Base-by-base conservation (phyloP, 2,329 filamentous ascomycete genomes). In the Penicillium sp. region DNA sequence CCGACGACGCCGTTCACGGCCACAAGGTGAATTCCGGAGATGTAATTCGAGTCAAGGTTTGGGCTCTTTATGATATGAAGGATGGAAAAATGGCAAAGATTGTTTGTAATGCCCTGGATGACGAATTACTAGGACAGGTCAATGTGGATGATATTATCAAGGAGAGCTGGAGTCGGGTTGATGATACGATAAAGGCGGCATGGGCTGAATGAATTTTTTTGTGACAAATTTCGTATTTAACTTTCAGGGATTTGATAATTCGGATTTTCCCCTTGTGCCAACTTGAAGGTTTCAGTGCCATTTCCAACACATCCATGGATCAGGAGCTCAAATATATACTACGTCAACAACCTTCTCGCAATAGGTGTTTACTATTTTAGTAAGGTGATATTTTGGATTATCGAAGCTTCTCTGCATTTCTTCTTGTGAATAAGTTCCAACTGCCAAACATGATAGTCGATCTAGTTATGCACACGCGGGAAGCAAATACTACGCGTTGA, bases 61-160 rank as follows among this genome's bases (percentile, higher is more conserved):
- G 50, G 50, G 50, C 50, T 33, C 7, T 40, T 17, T 52, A 52
- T n/a, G 45, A 52, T 21, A 52, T 52, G 44, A 18, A 23, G 7
- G 40, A 39, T 10, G 50, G 39, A 9, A 48, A 52, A 15, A 44
- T 48, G 39, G 43, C 24, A 18, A 24, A 34, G 4, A 52, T 52
- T 27, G 24, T 30, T 15, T 52, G 50, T 15, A 52, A 48, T 34
- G 33, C 40, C 6, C 21, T 48, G 4, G 29, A 32, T 18, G 40
- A 49, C 29, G 39, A 48, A 12, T 34, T 45, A 9, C 13, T 52
- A 7, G 50, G 50, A 6, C 44, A 48, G 7, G 40, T 45, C 4
- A 17, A 49, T 45, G 40, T 52, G 33, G 30, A 51, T 4, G 41
- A 29, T 2, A 12, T 40, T 33, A 46, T 51, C 21, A 23, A 29